A percentile compares a stretch with the other conserved stretches of the same genome.
phyloP scores from a whole-genome alignment of 495 filamentous ascomycete genomes.

The Collariella sp. region DNA sequence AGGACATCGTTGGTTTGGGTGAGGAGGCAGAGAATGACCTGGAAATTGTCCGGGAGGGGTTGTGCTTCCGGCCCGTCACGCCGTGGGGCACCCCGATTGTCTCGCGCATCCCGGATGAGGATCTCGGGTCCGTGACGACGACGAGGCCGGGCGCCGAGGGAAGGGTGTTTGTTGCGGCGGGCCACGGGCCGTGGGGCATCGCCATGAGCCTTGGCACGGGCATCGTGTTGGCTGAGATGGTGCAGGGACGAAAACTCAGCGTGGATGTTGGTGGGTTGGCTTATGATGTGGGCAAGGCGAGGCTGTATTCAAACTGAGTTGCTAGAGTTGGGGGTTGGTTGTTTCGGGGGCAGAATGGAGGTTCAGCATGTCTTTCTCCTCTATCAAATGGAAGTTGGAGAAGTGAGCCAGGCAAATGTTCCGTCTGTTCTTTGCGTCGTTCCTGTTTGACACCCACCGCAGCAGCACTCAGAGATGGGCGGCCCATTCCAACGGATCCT shows the following conservation, averaged over 20 bases:
- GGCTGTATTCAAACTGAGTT: neutral
- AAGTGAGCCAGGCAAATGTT: too few species aligned
- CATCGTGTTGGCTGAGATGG: slow-evolving; percentile 55
- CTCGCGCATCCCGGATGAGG: slow-evolving; percentile 42
- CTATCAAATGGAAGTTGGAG: too few species aligned
- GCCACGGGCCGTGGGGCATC: slow-evolving; percentile 71
- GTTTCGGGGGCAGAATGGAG: too few species aligned
- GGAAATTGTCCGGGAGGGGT: slow-evolving; percentile 52
- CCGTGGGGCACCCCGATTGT: slow-evolving; percentile 54
- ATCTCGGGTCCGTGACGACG: slow-evolving; percentile 40
- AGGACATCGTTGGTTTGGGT: slow-evolving; percentile 44
- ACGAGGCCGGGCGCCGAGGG: slow-evolving; percentile 41
- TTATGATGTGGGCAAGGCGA: slow-evolving; percentile 4
- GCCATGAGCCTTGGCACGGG: slow-evolving; percentile 56
- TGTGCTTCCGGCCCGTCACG: slow-evolving; percentile 69
- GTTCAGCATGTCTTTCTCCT: too few species aligned
- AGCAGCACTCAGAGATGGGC: too few species aligned
- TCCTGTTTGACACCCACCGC: too few species aligned
- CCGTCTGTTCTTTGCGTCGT: too few species aligned
- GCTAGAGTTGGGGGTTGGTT: neutral
- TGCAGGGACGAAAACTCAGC: slow-evolving; percentile 40
- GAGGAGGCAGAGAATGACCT: slow-evolving; percentile 39
- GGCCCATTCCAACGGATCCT: too few species aligned
- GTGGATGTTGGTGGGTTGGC: slow-evolving; percentile 37
- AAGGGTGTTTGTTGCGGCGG: slow-evolving; percentile 62